Evolutionary conservation across 164 flowering plant genomes (phyloP).

Genomic region (Kalanchoe fedtschenkoi): DNA sequence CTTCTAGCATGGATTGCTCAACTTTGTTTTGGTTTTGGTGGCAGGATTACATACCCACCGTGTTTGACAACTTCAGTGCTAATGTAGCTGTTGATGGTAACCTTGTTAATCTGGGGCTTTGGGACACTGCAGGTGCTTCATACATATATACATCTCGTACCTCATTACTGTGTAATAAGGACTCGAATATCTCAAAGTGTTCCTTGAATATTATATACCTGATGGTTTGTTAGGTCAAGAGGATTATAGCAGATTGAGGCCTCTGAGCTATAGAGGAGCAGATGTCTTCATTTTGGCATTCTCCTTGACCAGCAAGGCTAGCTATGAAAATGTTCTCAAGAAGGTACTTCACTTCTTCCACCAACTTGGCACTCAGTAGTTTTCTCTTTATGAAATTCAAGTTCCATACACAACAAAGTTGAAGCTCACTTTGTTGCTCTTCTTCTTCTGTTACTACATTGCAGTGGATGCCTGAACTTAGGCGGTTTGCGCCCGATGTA

Average conservation of each 20-base stretch:
- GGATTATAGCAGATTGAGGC: constrained; percentile 97
- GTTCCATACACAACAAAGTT: background rate
- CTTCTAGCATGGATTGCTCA: background rate
- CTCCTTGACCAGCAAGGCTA: constrained; percentile 87
- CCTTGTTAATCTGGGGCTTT: constrained; percentile 86
- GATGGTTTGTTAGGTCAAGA: constrained; percentile 89
- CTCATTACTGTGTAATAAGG: too few relatives aligned
- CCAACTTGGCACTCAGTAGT: too few relatives aligned
- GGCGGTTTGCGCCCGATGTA: constrained; percentile 87
- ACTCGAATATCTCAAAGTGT: background rate
- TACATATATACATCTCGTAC: background rate
- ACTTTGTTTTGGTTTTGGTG: background rate
- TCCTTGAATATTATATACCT: background rate
- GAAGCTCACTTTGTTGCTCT: background rate
- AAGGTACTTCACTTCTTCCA: constrained; percentile 57
- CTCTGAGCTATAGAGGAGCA: constrained; percentile 96
- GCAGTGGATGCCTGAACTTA: constrained; percentile 99
- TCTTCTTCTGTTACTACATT: constrained; percentile 5
- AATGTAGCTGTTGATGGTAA: constrained; percentile 96
- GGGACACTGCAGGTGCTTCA: constrained; percentile 87
- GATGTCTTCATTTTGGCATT: constrained; percentile 94
- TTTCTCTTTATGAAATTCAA: too few relatives aligned
- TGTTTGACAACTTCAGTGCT: constrained; percentile 95
- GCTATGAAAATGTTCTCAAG: constrained; percentile 98
- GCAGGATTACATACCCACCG: constrained; percentile 95